Conservation (phyloP, 495 filamentous ascomycete species). For the Massariosphaeria phaeospora region DNA sequence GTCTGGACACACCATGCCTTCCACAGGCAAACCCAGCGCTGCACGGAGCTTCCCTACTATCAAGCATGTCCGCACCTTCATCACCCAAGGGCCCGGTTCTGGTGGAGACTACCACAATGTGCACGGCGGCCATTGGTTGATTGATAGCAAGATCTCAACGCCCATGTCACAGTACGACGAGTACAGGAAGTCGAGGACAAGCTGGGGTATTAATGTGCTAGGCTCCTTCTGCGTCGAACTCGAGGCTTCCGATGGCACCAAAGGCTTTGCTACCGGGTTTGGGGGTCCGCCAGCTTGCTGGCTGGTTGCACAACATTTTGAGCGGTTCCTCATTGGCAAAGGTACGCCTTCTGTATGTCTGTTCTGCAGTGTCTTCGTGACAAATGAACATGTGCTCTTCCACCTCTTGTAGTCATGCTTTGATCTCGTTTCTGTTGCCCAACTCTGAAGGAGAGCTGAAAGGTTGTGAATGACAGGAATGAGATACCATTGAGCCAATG, state of each 20-base stretch:
- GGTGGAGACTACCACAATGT: constrained; percentile 96
- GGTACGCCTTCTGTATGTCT: constrained; percentile 48
- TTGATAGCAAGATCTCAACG: constrained; percentile 85
- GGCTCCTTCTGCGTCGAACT: constrained; percentile 93
- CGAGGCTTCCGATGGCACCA: constrained; percentile 80
- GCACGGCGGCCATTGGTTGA: constrained; percentile 84
- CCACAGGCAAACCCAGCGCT: background rate
- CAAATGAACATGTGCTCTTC: background rate
- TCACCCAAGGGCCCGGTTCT: constrained; percentile 81
- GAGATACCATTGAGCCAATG: too few species aligned
- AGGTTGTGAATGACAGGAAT: too few species aligned
- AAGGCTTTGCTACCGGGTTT: constrained; percentile 89
- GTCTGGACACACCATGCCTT: constrained; percentile 10
- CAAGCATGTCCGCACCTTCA: constrained; percentile 72
- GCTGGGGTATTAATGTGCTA: constrained; percentile 92
- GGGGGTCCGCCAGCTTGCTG: constrained; percentile 90
- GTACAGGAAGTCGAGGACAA: constrained; percentile 80
- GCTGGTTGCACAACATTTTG: constrained; percentile 86
- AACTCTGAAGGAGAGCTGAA: too few species aligned
- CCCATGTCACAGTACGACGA: constrained; percentile 85
- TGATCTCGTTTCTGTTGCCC: too few species aligned
- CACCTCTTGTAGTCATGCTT: too few species aligned
- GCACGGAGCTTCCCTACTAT: constrained; percentile 58
- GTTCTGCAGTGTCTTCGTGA: too few species aligned
- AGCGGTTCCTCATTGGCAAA: constrained; percentile 80